Conservation (phyloP, 2,329 filamentous ascomycete genomes). For the Rutstroemia sp. region DNA sequence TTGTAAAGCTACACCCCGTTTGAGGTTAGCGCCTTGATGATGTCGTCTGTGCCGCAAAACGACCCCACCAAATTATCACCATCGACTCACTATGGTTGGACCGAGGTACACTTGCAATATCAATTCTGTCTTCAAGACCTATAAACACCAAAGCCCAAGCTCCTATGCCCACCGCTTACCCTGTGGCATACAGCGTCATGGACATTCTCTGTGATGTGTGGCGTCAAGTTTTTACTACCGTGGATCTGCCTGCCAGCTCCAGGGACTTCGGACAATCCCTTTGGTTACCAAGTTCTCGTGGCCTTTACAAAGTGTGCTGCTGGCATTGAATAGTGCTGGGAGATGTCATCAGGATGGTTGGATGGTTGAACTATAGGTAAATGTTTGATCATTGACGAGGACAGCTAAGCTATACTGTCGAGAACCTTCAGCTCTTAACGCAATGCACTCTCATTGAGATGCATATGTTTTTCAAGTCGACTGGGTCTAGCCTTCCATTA, state of each 20-base stretch:
- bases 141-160: constrained; percentile 22
- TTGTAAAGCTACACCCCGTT: not conserved
- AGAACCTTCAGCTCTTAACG: too few species aligned
- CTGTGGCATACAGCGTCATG: constrained; percentile 49
- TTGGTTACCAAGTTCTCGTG: constrained; percentile 86
- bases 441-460: too few species aligned
- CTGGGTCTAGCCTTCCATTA: too few species aligned
- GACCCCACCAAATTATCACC: not conserved
- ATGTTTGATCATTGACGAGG: constrained; percentile 54
- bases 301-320: constrained; percentile 64
- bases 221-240: constrained; percentile 60
- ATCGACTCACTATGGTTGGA: constrained; percentile 1
- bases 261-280: constrained; percentile 76
- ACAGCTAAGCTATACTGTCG: constrained; percentile 55
- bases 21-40: constrained; percentile 3
- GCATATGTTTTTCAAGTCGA: too few species aligned
- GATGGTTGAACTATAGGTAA: constrained; percentile 37
- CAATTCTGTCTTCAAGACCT: not conserved
- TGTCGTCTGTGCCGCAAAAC: not conserved
- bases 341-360: constrained; percentile 76
- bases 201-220: constrained; percentile 49
- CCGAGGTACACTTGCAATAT: not conserved
- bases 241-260: constrained; percentile 62
- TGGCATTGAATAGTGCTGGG: constrained; percentile 81
- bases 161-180: constrained; percentile 44